phyloP scores from a whole-genome alignment of 148 eudicot species.

The Rhododendron mucronatum region DNA sequence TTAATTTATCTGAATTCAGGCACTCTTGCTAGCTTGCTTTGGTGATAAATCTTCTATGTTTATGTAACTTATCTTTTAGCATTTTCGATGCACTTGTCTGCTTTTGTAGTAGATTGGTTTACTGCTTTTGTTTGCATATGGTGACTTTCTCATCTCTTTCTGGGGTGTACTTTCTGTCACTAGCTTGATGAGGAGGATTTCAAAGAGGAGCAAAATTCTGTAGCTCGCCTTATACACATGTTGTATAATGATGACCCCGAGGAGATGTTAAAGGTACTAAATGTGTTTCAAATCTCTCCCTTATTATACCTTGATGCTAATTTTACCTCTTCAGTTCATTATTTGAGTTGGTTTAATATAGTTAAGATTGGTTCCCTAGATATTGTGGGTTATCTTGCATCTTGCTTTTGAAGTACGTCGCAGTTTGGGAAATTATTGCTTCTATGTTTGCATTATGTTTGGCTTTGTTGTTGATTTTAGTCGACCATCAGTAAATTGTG shows the following conservation, averaged over 20 bases:
- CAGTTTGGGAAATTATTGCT: neutral
- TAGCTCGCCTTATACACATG: conserved; percentile 95
- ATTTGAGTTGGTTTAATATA: neutral
- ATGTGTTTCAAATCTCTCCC: neutral
- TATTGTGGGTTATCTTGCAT: neutral
- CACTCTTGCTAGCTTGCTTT: neutral
- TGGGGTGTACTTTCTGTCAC: conserved; percentile 10
- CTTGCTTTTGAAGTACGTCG: neutral
- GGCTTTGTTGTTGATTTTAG: neutral
- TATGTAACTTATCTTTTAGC: neutral
- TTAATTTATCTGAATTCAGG: neutral
- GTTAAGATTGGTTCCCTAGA: neutral
- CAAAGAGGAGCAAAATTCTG: conserved; percentile 93
- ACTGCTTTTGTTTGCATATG: neutral
- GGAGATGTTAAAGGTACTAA: conserved; percentile 89
- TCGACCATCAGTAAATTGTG: neutral
- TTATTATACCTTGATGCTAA: neutral
- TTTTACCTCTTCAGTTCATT: conserved; percentile 1
- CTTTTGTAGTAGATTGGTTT: neutral
- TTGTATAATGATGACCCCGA: conserved; percentile 80
- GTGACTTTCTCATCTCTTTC: conserved; percentile 1
- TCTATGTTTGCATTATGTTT: neutral
- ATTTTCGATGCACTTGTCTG: neutral
- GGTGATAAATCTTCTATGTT: neutral
- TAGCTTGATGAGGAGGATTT: conserved; percentile 98